These are phyloP conservation scores for Rhizoclosmatium globosum DNA, from an alignment of 192 early-diverging fungal genomes.

Conservation along the genomic window DNA sequence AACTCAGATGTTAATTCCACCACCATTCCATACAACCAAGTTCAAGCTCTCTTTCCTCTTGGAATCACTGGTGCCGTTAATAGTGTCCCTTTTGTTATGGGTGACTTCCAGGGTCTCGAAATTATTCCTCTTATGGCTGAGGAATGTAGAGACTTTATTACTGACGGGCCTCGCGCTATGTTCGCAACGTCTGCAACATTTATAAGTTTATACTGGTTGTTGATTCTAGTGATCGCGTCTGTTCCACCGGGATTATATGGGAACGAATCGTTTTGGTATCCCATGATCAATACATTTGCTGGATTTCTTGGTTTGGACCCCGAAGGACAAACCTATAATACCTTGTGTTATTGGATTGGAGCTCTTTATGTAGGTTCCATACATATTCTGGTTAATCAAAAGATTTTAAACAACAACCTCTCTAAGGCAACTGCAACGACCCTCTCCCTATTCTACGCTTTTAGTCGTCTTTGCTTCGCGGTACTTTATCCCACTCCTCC, in stretches of 20 bases:
- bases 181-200: background rate
- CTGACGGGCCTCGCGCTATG: constrained; percentile 18
- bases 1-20: background rate
- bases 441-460: constrained; percentile 12
- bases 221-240: background rate
- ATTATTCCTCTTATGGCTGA: constrained; percentile 27
- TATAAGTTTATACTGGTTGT: constrained; percentile 2
- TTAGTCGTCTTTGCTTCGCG: constrained; percentile 21
- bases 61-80: constrained; percentile 3
- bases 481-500: background rate
- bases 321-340: background rate
- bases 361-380: background rate
- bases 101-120: constrained; percentile 23
- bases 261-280: background rate
- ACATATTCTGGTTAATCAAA: background rate
- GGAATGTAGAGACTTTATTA: constrained; percentile 16
- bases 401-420: background rate
- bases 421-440: no score
- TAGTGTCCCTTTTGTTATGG: constrained; percentile 1
- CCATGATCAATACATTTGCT: constrained; percentile 7
- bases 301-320: background rate
- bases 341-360: background rate
- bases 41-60: constrained; percentile 15
- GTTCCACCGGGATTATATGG: constrained; percentile 15
- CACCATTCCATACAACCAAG: background rate